Conservation (phyloP, 2,329 filamentous ascomycete genomes). For the Diaporthe sp. region DNA sequence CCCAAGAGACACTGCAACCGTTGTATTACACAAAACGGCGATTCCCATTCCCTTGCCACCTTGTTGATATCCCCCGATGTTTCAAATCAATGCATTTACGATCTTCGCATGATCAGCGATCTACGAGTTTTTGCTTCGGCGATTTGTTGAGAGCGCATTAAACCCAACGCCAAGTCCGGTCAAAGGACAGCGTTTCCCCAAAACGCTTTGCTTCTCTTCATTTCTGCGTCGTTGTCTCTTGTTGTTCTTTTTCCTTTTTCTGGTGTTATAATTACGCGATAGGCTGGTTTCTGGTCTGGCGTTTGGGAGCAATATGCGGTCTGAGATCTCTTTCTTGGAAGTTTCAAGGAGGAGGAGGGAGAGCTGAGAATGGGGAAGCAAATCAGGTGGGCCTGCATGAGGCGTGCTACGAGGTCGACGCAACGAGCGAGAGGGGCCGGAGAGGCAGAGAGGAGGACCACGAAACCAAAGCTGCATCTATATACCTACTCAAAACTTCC, state of each 20-base stretch:
- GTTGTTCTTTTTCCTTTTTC: not conserved
- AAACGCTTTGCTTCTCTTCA: constrained; percentile 22
- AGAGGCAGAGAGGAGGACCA: not conserved
- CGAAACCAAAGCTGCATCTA: not conserved
- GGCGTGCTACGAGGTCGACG: constrained; percentile 12
- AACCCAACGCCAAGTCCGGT: constrained; percentile 10
- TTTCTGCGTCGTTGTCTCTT: constrained; percentile 2
- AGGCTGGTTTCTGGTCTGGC: constrained; percentile 30
- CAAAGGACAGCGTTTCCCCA: not conserved
- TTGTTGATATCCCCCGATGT: constrained; percentile 34
- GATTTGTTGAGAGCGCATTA: constrained; percentile 9
- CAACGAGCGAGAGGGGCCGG: not conserved
- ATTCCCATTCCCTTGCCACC: constrained; percentile 17
- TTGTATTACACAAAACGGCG: constrained; percentile 33
- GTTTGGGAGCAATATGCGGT: constrained; percentile 25
- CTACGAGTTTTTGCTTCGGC: constrained; percentile 30
- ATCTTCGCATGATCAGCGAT: constrained; percentile 33
- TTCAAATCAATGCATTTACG: constrained; percentile 32
- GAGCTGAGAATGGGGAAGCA: not conserved
- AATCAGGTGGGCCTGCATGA: constrained; percentile 10
- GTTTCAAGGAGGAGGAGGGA: not conserved
- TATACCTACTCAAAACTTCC: constrained; percentile 1
- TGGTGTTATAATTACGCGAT: constrained; percentile 12
- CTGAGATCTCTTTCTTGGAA: not conserved
- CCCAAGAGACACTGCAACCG: not conserved